phyloP scores from a whole-genome alignment of 495 filamentous ascomycete species.

The Aspergillus biplanus region DNA sequence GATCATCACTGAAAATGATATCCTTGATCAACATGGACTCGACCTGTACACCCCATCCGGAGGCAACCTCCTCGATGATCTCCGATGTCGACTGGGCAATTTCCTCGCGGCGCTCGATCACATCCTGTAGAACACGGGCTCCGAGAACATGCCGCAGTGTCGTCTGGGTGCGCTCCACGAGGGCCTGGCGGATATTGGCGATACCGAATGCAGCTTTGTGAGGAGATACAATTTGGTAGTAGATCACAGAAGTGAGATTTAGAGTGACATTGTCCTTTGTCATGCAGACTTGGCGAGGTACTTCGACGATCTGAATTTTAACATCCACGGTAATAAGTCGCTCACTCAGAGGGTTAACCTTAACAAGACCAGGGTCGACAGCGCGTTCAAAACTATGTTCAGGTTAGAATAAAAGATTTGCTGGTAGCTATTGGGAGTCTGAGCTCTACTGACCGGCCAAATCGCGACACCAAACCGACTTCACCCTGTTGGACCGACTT shows the following conservation, averaged over 20 bases:
- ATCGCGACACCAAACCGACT: conserved; percentile 93
- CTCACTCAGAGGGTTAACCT: conserved; percentile 97
- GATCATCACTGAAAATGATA: conserved; percentile 94
- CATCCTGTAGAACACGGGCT: conserved; percentile 94
- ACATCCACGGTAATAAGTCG: conserved; percentile 90
- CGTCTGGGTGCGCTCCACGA: conserved; percentile 97
- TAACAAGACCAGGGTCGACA: conserved; percentile 95
- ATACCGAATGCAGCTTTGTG: conserved; percentile 99
- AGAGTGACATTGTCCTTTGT: conserved; percentile 98
- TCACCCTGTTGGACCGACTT: conserved; percentile 92
- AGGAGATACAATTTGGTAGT: conserved; percentile 94
- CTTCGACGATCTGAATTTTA: conserved; percentile 98
- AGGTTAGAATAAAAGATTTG: conserved; percentile 12
- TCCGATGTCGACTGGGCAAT: conserved; percentile 92
- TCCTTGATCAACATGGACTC: conserved; percentile 99
- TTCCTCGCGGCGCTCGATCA: conserved; percentile 98
- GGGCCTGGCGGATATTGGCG: conserved; percentile 87
- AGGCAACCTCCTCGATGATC: conserved; percentile 95
- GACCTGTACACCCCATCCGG: conserved; percentile 93
- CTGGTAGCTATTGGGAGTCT: background rate
- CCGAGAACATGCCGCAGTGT: conserved; percentile 97
- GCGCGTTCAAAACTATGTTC: conserved; percentile 76
- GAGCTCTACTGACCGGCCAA: conserved; percentile 64
- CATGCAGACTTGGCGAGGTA: conserved; percentile 97
- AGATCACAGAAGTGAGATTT: conserved; percentile 94